Conservation (phyloP, 2,329 filamentous ascomycete species). For the Paecilomyces sp. region DNA sequence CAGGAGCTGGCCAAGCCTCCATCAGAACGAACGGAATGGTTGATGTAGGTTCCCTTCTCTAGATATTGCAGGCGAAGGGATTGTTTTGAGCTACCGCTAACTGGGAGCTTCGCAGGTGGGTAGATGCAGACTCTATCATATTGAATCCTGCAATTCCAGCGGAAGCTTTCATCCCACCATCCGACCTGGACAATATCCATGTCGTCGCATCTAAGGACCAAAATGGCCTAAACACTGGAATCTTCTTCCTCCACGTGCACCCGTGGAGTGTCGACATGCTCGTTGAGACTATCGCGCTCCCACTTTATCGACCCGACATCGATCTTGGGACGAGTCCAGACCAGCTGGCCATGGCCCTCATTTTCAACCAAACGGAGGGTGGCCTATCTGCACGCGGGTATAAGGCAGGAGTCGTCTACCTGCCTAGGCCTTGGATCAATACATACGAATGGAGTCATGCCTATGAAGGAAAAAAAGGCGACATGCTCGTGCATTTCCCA, state of each 20-base stretch:
- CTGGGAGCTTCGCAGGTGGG: conserved; percentile 15
- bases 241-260: conserved; percentile 24
- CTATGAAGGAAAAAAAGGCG: conserved; percentile 18
- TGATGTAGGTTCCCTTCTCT: conserved; percentile 19
- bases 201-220: conserved; percentile 22
- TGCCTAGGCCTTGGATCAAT: conserved; percentile 20
- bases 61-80: background rate
- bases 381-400: conserved; percentile 10
- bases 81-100: background rate
- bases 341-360: conserved; percentile 14
- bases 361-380: conserved; percentile 13
- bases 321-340: conserved; percentile 11
- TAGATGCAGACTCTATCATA: conserved; percentile 25
- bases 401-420: conserved; percentile 10
- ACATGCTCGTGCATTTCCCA: conserved; percentile 24
- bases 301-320: conserved; percentile 13
- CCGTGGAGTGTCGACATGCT: conserved; percentile 23
- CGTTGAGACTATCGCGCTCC: conserved; percentile 17
- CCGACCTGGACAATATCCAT: conserved; percentile 20
- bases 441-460: conserved; percentile 18
- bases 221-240: conserved; percentile 24
- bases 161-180: conserved; percentile 23
- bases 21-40: conserved; percentile 25
- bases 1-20: conserved; percentile 24
- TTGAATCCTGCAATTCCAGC: conserved; percentile 23